phyloP scores from a whole-genome alignment of 371 early-diverging fungal species.

The Mortierella sp. region DNA sequence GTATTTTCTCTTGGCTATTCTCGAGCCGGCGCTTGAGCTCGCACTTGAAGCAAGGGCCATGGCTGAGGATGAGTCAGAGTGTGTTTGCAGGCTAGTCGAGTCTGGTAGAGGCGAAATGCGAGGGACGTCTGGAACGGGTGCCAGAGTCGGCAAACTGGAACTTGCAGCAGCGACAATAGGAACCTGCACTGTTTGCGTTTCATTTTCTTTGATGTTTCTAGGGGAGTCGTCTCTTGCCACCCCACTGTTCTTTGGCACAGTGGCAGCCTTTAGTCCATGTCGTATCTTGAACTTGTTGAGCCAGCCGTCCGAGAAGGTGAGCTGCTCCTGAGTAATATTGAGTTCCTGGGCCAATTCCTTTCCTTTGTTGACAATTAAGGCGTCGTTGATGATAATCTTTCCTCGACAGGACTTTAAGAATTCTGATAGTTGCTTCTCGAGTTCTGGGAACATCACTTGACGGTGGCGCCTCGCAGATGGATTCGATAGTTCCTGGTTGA shows the following conservation, averaged over 20 bases:
- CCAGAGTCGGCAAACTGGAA: too few relatives aligned
- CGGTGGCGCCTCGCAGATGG: conserved; percentile 36
- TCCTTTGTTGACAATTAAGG: conserved; percentile 28
- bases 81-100: too few relatives aligned
- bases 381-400: conserved; percentile 22
- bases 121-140: too few relatives aligned
- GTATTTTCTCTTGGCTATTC: too few relatives aligned
- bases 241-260: neutral
- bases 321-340: conserved; percentile 20
- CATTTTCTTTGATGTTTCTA: too few relatives aligned
- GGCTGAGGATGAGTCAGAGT: too few relatives aligned
- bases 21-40: too few relatives aligned
- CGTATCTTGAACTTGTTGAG: conserved; percentile 53
- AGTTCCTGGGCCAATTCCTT: conserved; percentile 35
- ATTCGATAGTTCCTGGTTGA: conserved; percentile 24
- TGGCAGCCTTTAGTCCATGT: conserved; percentile 24
- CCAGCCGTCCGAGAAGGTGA: conserved; percentile 53
- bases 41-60: too few relatives aligned
- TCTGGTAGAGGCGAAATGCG: too few relatives aligned
- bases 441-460: conserved; percentile 33
- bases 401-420: conserved; percentile 5
- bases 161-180: too few relatives aligned
- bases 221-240: too few relatives aligned
- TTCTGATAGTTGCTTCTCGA: conserved; percentile 24
- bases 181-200: too few relatives aligned